Evolutionary conservation across 2,329 filamentous ascomycete species (phyloP).

Genomic region (Calonectria honghensis): DNA sequence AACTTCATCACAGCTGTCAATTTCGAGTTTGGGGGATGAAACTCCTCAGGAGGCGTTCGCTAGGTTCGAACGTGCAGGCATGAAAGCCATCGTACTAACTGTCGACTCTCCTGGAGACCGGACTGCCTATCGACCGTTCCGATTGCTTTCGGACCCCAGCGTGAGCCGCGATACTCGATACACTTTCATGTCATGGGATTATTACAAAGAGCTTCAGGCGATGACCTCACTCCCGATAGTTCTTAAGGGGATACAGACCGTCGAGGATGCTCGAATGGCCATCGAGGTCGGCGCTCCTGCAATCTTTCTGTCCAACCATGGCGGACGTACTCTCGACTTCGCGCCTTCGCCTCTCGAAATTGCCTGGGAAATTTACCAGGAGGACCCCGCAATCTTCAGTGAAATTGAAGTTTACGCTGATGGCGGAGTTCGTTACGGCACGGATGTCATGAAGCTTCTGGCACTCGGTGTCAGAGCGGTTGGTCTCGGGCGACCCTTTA

Average conservation of each 20-base stretch:
- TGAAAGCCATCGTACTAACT: slow-evolving; percentile 62
- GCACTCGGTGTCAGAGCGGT: slow-evolving; percentile 66
- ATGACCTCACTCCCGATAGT: slow-evolving; percentile 63
- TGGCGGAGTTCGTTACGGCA: slow-evolving; percentile 65
- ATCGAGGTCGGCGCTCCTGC: slow-evolving; percentile 58
- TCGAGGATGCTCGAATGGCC: slow-evolving; percentile 60
- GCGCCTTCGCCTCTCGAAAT: slow-evolving; percentile 62
- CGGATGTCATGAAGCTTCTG: slow-evolving; percentile 64
- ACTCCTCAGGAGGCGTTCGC: slow-evolving; percentile 57
- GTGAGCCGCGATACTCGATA: slow-evolving; percentile 49
- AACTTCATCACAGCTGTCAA: slow-evolving; percentile 42
- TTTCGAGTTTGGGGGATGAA: slow-evolving; percentile 57
- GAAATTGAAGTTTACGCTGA: slow-evolving; percentile 64
- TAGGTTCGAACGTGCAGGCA: slow-evolving; percentile 57
- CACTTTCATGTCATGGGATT: slow-evolving; percentile 59
- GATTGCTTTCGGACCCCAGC: slow-evolving; percentile 5
- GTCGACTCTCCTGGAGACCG: slow-evolving; percentile 63
- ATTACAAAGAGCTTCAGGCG: slow-evolving; percentile 59
- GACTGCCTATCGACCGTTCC: slow-evolving; percentile 46
- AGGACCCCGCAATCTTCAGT: slow-evolving; percentile 62
- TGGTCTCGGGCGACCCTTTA: slow-evolving; percentile 69
- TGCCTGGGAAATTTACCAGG: slow-evolving; percentile 62
- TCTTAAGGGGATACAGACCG: slow-evolving; percentile 63
- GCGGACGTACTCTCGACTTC: slow-evolving; percentile 64
- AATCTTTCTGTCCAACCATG: slow-evolving; percentile 66